Evolutionary conservation across 345 rosid genomes (phyloP).

Genomic region (Dipteronia sinensis): DNA sequence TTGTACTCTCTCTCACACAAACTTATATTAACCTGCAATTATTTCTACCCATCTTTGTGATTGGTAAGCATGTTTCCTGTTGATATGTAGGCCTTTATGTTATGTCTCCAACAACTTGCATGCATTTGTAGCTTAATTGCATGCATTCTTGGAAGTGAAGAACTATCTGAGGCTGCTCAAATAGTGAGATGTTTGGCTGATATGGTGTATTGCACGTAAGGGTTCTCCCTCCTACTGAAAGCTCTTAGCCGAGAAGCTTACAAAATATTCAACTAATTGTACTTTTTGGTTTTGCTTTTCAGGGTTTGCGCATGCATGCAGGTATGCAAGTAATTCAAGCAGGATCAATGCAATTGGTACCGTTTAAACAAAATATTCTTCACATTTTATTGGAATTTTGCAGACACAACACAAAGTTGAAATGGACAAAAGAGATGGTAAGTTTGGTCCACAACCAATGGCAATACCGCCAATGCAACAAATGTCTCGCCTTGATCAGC

Average conservation of each 20-base stretch:
- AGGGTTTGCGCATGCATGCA: constrained; percentile 99
- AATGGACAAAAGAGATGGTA: constrained; percentile 98
- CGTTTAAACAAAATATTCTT: not conserved
- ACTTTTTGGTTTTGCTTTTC: constrained; percentile 24
- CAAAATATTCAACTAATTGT: constrained; percentile 25
- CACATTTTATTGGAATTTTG: constrained; percentile 11
- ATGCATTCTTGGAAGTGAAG: constrained; percentile 88
- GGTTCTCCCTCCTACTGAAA: constrained; percentile 3
- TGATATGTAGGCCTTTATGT: constrained; percentile 84
- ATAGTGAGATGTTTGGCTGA: constrained; percentile 74
- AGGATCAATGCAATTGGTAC: not conserved
- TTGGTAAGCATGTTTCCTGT: constrained; percentile 15
- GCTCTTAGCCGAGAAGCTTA: constrained; percentile 3
- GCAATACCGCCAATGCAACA: constrained; percentile 79
- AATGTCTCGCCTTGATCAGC: constrained; percentile 93
- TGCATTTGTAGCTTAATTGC: constrained; percentile 95
- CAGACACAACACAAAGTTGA: constrained; percentile 98
- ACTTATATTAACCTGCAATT: not conserved
- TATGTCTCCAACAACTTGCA: constrained; percentile 94
- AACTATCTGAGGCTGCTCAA: constrained; percentile 83
- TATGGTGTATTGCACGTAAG: constrained; percentile 96
- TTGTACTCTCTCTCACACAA: constrained; percentile 51
- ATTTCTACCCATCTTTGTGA: not conserved
- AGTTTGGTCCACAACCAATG: constrained; percentile 88
- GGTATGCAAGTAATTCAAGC: constrained; percentile 44